These are phyloP conservation scores for Pichia sp. DNA, from an alignment of 1,139 yeast genomes.

Conservation along the genomic window DNA sequence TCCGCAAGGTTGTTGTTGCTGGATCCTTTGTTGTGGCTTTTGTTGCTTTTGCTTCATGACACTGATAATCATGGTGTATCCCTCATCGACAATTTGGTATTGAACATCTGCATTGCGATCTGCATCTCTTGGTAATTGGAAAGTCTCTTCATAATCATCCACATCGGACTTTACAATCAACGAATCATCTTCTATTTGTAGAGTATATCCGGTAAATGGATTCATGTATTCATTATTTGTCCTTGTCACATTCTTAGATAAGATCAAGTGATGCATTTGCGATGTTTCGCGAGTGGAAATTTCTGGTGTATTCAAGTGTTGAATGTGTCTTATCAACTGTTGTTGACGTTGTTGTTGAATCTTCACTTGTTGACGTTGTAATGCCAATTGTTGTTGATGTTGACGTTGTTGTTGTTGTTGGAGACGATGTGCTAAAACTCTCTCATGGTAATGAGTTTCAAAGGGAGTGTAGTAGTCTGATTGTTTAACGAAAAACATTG, in stretches of 20 bases:
- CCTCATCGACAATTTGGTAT: conserved; percentile 10
- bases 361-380: conserved; percentile 10
- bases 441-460: too few relatives aligned
- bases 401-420: too few relatives aligned
- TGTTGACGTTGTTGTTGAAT: conserved; percentile 12
- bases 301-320: conserved; percentile 10
- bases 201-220: conserved; percentile 12
- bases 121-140: conserved; percentile 13
- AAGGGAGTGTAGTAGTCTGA: too few relatives aligned
- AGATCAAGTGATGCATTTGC: conserved; percentile 10
- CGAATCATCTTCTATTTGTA: conserved; percentile 10
- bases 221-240: conserved; percentile 5
- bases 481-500: too few relatives aligned
- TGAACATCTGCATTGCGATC: conserved; percentile 9
- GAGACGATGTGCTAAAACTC: too few relatives aligned
- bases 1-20: not conserved
- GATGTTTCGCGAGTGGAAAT: conserved; percentile 8
- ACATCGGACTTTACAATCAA: conserved; percentile 12
- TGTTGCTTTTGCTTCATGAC: conserved; percentile 11
- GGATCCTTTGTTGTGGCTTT: too few relatives aligned
- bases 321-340: conserved; percentile 8
- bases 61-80: conserved; percentile 11
- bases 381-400: too few relatives aligned
- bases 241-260: conserved; percentile 7
- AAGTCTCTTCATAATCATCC: conserved; percentile 14